Evolutionary conservation across 2,329 filamentous ascomycete species (phyloP), one percentile per base, ranked within the genome.

Genomic region (Sordariomycetes sp.): DNA sequence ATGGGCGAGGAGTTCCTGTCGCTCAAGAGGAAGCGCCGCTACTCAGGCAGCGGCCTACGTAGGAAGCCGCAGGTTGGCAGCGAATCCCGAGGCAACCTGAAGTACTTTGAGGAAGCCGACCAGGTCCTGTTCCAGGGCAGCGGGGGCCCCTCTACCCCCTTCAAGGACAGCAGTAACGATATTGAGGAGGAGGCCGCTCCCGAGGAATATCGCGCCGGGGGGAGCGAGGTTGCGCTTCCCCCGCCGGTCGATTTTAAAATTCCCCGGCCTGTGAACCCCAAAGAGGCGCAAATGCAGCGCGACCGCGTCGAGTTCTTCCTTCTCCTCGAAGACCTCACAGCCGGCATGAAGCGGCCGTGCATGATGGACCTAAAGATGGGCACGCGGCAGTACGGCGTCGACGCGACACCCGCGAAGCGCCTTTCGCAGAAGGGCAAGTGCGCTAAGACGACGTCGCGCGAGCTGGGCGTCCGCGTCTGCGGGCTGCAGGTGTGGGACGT

Each of bases 331-430:
- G 94, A 99, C 68, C 79, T 99, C 53, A 99, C 94, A 1, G 89
- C 92, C 1, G 92, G 92, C 36, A 97, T 99, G 94, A 91, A 90
- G 67, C 85, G 88, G 55, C 94, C 94, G 5, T 97, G 94, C 71
- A 95, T 99, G 59, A 87, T 99, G 70, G 94, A 99, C 67, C 76
- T 99, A 61, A 99, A 99, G 69, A 99, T 99, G 94, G 94, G 94
- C 22, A 99, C 94, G 8, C 85, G 94, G 2, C 94, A 99, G 67
- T 97, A 96, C 68, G 94, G 94, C 8, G 84, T 97, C 13, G 91
- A 97, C 63, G 94, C 94, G 2, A 85, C 81, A 56, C 84, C 90
- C 51, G 95, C 95, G 75, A 99, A 99, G 70, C 89, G 91, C 65
- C 85, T 86, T 60, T 97, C 94, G 0, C 94, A 99, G 69, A 84